Evolutionary conservation across 2,329 filamentous ascomycete genomes (phyloP), one percentile per base, ranked within the genome.

Genomic region (Thielaviopsis populi): DNA sequence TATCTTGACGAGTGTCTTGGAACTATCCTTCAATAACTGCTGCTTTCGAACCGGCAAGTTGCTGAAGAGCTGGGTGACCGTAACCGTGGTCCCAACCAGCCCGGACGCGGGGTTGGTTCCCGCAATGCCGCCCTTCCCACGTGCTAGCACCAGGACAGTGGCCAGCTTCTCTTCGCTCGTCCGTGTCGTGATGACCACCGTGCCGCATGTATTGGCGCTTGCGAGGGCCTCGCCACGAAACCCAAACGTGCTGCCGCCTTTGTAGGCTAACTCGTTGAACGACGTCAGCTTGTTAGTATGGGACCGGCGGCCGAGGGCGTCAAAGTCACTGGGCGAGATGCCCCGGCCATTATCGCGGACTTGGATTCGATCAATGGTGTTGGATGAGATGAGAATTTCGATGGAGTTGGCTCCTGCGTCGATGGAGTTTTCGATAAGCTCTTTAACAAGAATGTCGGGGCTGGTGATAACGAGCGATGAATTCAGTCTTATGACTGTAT

Each of bases 201-300:
- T 76, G 43, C 82, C 83, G 65, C 89, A 70, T 50, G 80, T 77
- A 66, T 82, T 85, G 65, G 80, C 78, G 71, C 83, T 84, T 46
- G 87, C 85, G 66, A 92, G 74, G 17, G 87, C 87, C 70, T 89
- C 83, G 22, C 88, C 88, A 42, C 88, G 81, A 70, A 91, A 92
- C 1, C 88, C 88, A n/a, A 91, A 78, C 40, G 79, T 85, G 53
- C 74, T 76, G 1, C 80, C 79, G 7, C 80, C 83, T 22, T 85
- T 74, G 1, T 70, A 71, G 61, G 74, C 76, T 43, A 91, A 74
- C 60, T 91, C 85, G 0, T 82, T 77, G 65, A 87, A 81, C n/a
- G 75, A 75, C 59, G 74, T 75, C 53, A 91, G 78, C 73, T 91
- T 92, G 76, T 86, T 91, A 1, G 88, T 91, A 69, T 87, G 81